phyloP scores from a whole-genome alignment of 768 basidiomycete genomes.

The Termitomyces sp. region DNA sequence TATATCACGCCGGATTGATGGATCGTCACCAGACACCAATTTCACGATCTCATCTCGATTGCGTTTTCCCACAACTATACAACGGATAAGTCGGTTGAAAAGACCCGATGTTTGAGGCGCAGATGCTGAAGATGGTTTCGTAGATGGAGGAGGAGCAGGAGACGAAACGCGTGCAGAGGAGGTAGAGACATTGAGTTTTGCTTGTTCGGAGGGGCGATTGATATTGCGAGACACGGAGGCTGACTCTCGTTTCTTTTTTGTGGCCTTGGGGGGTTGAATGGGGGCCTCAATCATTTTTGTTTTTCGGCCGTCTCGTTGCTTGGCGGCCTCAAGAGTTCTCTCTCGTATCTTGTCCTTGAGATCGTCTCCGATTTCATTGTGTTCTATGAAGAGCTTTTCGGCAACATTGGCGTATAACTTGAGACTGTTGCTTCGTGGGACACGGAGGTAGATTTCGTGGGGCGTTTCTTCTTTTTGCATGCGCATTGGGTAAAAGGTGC shows the following conservation, averaged over 20 bases:
- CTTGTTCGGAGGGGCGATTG: conserved; percentile 22
- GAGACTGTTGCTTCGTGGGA: conserved; percentile 31
- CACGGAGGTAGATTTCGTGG: conserved; percentile 72
- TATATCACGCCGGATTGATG: conserved; percentile 34
- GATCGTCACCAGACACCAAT: conserved; percentile 38
- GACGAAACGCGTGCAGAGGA: conserved; percentile 22
- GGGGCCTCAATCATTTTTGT: conserved; percentile 45
- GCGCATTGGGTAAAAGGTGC: conserved; percentile 56
- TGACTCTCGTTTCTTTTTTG: conserved; percentile 34
- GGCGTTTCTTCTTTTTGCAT: conserved; percentile 44
- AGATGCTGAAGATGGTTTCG: conserved; percentile 11
- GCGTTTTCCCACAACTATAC: conserved; percentile 40
- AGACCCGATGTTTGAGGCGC: conserved; percentile 8
- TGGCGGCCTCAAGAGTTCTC: conserved; percentile 37
- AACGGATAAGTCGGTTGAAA: conserved; percentile 47
- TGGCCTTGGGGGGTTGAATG: conserved; percentile 25
- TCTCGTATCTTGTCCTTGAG: conserved; percentile 41
- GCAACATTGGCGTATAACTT: conserved; percentile 70
- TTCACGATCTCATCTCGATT: conserved; percentile 43
- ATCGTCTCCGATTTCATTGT: conserved; percentile 42
- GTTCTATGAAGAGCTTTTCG: conserved; percentile 67
- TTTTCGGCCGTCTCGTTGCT: conserved; percentile 36
- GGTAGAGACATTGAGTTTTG: conserved; percentile 22
- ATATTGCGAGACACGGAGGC: conserved; percentile 34
- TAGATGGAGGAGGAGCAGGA: conserved; percentile 17